Evolutionary conservation across 1,284 basidiomycete genomes (phyloP), one percentile per base, ranked within the genome.

Genomic region (Melampsora larici-populina): DNA sequence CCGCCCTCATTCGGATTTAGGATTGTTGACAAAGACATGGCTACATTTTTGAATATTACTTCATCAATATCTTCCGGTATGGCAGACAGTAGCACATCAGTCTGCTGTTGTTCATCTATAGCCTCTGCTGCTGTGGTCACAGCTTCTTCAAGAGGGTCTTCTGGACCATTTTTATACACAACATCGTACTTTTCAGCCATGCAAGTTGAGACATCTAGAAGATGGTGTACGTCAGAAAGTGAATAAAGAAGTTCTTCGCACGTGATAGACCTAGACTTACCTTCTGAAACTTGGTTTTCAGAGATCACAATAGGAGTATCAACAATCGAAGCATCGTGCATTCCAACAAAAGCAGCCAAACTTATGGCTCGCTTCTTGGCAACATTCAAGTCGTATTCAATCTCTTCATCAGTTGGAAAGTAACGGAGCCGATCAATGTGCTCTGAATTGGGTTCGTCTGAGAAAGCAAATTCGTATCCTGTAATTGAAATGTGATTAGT

Each of bases 341-440:
- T 58, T 60, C 15, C 2, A 60, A 60, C 48, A 48, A 40, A 70
- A 36, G 36, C 36, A 36, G 36, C 36, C 36, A 36, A 36, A 36
- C 36, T 36, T 36, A 36, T 36, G 36, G 36, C 36, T 36, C 36
- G 36, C 36, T 36, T 36, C 60, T 70, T 40, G 17, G 51, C 51
- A 6, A 60, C 51, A 24, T 48, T 58, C 24, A 70, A 40, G n/a
- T 70, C n/a, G 51, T 58, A 40, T 0, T 24, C 58, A 17, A 70
- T 70, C 60, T 70, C 29, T 2, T 51, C 6, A 29, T 70, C 60
- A n/a, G 69, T 62, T 21, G 69, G 69, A 18, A 71, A 71, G 24
- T 26, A 18, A 1, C 33, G 36, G 36, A 71, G 40, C 55, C 46
- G 69, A 3, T 36, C 55, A 46, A 60, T 60, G 18, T 21, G 58